Evolutionary conservation across 257 asterid species (phyloP).

Genomic region (Solanum ossicruentum): DNA sequence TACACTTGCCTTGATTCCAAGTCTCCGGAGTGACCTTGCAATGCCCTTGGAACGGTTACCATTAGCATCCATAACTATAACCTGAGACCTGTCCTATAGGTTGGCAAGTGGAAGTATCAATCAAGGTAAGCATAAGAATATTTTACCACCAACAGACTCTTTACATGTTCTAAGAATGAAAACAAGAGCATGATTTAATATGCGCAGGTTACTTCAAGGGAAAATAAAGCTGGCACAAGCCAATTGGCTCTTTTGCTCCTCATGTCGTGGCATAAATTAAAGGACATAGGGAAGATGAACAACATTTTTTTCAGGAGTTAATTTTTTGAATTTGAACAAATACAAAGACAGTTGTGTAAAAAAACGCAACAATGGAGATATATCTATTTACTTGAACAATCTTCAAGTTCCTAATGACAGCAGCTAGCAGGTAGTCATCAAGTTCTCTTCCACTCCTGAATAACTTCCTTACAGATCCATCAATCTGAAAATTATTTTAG

Average conservation of each 20-base stretch:
- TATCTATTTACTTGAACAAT: conserved; percentile 55
- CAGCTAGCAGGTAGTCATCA: conserved; percentile 70
- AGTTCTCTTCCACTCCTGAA: conserved; percentile 58
- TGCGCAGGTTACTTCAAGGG: neutral
- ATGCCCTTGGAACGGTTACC: conserved; percentile 74
- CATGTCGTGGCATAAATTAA: neutral
- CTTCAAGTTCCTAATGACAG: conserved; percentile 77
- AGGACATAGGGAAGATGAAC: neutral
- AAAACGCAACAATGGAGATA: neutral
- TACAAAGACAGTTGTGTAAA: neutral
- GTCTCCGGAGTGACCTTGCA: conserved; percentile 74
- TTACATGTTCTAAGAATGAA: neutral
- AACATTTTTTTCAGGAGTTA: neutral
- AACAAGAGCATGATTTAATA: neutral
- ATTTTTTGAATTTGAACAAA: neutral
- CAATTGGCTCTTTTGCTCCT: neutral
- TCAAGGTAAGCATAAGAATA: neutral
- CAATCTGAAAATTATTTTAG: conserved; percentile 35
- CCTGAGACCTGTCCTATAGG: conserved; percentile 67
- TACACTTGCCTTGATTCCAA: conserved; percentile 69
- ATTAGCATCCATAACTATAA: conserved; percentile 82
- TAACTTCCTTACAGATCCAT: conserved; percentile 46
- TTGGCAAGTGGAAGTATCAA: neutral
- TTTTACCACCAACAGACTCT: neutral
- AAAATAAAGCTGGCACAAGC: neutral